Percentiles rank a stretch among this genome's conserved stretches.
These are phyloP conservation scores for Annona cherimola DNA, from an alignment of 164 flowering plant genomes.

Conservation along the genomic window DNA sequence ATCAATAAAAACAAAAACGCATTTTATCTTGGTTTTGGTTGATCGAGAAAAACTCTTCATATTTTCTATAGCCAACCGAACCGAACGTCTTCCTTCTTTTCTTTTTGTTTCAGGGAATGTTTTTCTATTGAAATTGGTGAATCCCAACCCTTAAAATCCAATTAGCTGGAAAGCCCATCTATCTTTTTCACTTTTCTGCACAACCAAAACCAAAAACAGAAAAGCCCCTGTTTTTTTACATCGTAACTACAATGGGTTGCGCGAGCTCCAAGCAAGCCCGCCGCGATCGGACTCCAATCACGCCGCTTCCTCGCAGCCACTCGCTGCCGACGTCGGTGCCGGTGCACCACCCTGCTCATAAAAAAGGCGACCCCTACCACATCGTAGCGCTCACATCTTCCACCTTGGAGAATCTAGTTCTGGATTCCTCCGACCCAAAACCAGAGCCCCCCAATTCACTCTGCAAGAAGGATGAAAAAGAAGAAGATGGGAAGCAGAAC, in stretches of 20 bases:
- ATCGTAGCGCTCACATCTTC: constrained; percentile 61
- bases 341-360: constrained; percentile 29
- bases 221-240: neutral
- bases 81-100: neutral
- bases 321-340: constrained; percentile 50
- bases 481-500: constrained; percentile 9
- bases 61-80: neutral
- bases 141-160: neutral
- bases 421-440: constrained; percentile 18
- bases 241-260: constrained; percentile 48
- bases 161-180: neutral
- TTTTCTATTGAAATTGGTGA: neutral
- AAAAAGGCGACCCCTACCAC: constrained; percentile 41
- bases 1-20: no score
- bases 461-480: neutral
- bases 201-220: neutral
- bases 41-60: no score
- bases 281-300: constrained; percentile 33
- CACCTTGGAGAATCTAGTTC: constrained; percentile 53
- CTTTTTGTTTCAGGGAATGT: neutral
- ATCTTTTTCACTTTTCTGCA: neutral
- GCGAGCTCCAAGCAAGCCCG: constrained; percentile 49
- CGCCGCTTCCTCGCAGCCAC: constrained; percentile 41
- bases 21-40: neutral
- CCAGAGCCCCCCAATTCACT: neutral